Base-by-base conservation (phyloP, 2,329 filamentous ascomycete species). In the Diplodia corticola region DNA sequence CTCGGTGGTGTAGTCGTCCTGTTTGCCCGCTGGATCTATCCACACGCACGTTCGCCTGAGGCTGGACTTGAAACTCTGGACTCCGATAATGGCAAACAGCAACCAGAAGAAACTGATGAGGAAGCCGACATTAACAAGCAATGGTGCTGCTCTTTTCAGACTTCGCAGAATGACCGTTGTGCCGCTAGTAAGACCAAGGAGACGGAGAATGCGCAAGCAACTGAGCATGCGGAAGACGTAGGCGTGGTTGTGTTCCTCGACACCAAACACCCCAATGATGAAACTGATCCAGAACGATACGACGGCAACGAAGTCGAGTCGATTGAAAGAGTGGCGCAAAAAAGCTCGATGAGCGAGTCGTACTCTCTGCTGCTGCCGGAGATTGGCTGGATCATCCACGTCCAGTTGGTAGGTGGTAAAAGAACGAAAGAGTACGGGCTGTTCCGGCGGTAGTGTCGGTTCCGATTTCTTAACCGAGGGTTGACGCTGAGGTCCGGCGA, bases 101-200 rank as follows among this genome's bases (percentile, higher is more conserved):
- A 99, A 85, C 95, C 95, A 99, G 79, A 99, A 99, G 80, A 99
- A 99, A 15, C 91, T 86, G 70, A 99, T 93, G 24, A 99, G 83
- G 75, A 99, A 97, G 1, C 92, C 93, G 35, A 99, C 93, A 69
- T 97, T 92, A 28, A 97, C 87, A 26, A 99, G 86, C 40, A 97
- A 83, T 1, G 96, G 95, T 0, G 94, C 92, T 1, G 95, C 93
- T 75, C 97, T 96, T 76, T 99, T 99, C 68, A 99, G 79, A 84
- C 94, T 98, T 76, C 92, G 87, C 51, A 99, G 82, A 73, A 99
- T 99, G 67, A 98, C 91, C 63, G 93, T 91, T 66, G 96, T 99
- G 71, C 95, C 95, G 71, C 93, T 93, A 1, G 95, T 99, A 61
- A 99, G 86, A 60, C 92, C 90, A 22, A 99, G 83, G n/a, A 99